Base-by-base conservation (phyloP, 179 eudicot genomes). In the Gypsophila paniculata region DNA sequence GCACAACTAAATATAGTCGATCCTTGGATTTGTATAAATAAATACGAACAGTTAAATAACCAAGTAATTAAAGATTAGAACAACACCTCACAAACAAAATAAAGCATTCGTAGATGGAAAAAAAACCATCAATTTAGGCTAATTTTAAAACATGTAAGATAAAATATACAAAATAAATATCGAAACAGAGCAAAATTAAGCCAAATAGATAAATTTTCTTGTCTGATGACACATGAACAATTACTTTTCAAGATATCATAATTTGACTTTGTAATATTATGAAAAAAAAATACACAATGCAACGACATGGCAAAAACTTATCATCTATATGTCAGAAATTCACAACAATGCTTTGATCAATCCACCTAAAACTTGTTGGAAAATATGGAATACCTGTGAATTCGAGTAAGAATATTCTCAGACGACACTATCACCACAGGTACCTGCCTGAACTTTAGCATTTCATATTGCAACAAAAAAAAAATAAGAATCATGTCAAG, bases 391-490 rank as follows among this genome's bases (percentile, higher is more conserved):
- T 75, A 83, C 86, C 84, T 80, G 72, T 75, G 75, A 15, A 83
- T 83, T 74, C 86, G 86, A 34, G 84, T 39, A 15, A 77, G 74
- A 61, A 83, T 78, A 76, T 83, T 80, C 77, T 83, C 86, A 48
- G 84, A 83, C 11, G 86, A 83, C 86, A 83, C 80, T 55, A 83
- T 83, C 64, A 83, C 86, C 71, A 83, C 84, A 0, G 86, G 84
- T 6, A 80, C 78, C 57, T 83, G 76, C 68, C 72, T 83, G 46
- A 80, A 80, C 26, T 65, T 60, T 19, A 84, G 78, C 39, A 84
- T 80, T 70, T 80, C 86, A 84, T 83, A 84, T 70, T 75, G 69
- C 5, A 62, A 64, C 18, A 76, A 26, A 69, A 39, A 61, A 53
- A 4, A 10, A 19, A n/a, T 2, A 42, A 38, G n/a, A n/a, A n/a